Evolutionary conservation across 2,329 filamentous ascomycete species (phyloP).

Genomic region (Gnomoniopsis sp.): DNA sequence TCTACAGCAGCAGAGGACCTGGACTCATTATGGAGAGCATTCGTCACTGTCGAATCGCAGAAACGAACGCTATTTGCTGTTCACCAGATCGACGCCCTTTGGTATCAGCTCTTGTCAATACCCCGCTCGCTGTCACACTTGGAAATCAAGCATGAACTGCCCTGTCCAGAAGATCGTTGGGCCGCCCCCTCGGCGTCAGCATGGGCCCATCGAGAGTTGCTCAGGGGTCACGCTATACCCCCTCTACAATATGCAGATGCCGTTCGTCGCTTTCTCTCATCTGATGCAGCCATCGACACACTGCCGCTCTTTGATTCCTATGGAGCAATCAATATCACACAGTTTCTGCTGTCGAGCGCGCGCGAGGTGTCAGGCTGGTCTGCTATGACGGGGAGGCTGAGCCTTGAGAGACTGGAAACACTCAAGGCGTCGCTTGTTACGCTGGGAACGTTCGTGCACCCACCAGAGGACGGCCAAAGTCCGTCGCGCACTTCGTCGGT

Average conservation of each 20-base stretch:
- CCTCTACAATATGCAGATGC: constrained; percentile 32
- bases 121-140: constrained; percentile 35
- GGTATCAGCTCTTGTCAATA: constrained; percentile 39
- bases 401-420: constrained; percentile 34
- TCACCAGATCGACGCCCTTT: constrained; percentile 40
- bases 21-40: constrained; percentile 35
- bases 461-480: constrained; percentile 8
- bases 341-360: constrained; percentile 38
- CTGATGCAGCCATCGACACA: constrained; percentile 23
- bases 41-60: constrained; percentile 33
- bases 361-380: constrained; percentile 40
- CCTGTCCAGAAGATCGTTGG: constrained; percentile 36
- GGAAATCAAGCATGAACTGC: constrained; percentile 42
- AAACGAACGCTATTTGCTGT: constrained; percentile 40
- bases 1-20: constrained; percentile 27
- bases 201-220: constrained; percentile 31
- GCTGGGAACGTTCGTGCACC: constrained; percentile 29
- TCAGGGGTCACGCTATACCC: constrained; percentile 16
- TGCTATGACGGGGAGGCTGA: constrained; percentile 38
- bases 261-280: constrained; percentile 33
- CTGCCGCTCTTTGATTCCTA: constrained; percentile 36
- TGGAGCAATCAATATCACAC: constrained; percentile 38
- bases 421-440: constrained; percentile 32
- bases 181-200: constrained; percentile 31
- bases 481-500: constrained; percentile 16